A percentile compares a stretch with the other conserved stretches of the same genome.
Conservation (phyloP, 257 asterid genomes). For the Gynochthodes officinalis region DNA sequence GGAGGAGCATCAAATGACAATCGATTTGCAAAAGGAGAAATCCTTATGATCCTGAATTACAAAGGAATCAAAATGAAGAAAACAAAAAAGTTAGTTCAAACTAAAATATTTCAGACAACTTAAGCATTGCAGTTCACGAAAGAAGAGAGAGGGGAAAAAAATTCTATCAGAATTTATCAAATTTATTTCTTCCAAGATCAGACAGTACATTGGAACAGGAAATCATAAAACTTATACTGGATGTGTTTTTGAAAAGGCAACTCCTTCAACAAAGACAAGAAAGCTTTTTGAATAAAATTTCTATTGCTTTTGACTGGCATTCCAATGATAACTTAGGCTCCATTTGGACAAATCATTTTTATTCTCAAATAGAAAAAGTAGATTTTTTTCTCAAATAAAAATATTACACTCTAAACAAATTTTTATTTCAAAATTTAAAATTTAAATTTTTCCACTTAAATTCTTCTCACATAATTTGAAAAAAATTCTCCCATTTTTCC, state of each 20-base stretch:
- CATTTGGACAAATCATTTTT: too few relatives aligned
- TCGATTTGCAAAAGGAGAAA: constrained; percentile 95
- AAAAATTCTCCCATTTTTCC: too few relatives aligned
- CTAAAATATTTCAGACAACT: neutral
- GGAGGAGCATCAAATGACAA: constrained; percentile 90
- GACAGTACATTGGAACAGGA: neutral
- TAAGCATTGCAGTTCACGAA: neutral
- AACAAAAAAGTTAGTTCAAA: neutral
- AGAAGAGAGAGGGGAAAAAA: neutral
- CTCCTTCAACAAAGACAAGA: neutral
- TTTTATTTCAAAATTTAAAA: too few relatives aligned
- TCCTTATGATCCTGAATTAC: constrained; percentile 73
- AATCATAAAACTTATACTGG: neutral
- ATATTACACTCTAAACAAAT: too few relatives aligned
- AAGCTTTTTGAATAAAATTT: neutral
- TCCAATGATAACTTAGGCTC: neutral
- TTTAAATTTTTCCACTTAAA: too few relatives aligned
- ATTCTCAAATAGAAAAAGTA: too few relatives aligned
- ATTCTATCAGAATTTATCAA: neutral
- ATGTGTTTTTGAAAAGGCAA: neutral
- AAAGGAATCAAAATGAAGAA: neutral
- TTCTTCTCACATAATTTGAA: too few relatives aligned
- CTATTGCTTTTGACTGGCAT: neutral
- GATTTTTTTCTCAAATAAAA: too few relatives aligned
- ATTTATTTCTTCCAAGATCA: neutral